phyloP scores from a whole-genome alignment of 176 grass and related monocot species.

The Eleusine coracana region DNA sequence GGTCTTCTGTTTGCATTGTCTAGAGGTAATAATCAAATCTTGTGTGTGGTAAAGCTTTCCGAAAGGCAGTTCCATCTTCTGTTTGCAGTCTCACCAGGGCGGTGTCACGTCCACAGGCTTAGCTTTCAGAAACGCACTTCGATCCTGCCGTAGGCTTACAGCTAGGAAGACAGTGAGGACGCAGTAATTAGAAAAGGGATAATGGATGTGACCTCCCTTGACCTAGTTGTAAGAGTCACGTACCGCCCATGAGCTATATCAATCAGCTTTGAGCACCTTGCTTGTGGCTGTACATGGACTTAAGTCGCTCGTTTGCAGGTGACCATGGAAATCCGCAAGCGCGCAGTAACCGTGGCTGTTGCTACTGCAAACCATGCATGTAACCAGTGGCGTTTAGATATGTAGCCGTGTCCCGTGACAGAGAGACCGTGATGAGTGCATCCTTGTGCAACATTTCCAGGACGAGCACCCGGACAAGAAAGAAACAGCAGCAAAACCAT shows the following conservation, averaged over 20 bases:
- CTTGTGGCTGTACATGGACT: background rate
- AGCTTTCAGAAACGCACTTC: background rate
- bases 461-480: background rate
- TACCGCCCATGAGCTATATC: background rate
- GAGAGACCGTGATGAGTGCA: background rate
- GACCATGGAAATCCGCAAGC: background rate
- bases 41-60: background rate
- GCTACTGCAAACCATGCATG: background rate
- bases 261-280: background rate
- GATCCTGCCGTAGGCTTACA: background rate
- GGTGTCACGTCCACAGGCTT: background rate
- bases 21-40: background rate
- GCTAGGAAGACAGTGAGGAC: background rate
- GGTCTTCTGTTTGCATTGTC: background rate
- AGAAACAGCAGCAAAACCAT: background rate
- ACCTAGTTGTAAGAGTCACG: conserved; percentile 27
- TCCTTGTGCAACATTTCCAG: background rate
- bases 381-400: background rate
- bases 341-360: background rate
- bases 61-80: background rate
- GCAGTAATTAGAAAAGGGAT: background rate
- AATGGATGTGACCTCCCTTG: conserved; percentile 21
- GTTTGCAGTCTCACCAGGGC: background rate
- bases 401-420: background rate
- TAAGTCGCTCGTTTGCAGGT: background rate